These are phyloP conservation scores for Akanthomyces dipterigenus DNA, from an alignment of 2,329 filamentous ascomycete genomes.

Conservation along the genomic window DNA sequence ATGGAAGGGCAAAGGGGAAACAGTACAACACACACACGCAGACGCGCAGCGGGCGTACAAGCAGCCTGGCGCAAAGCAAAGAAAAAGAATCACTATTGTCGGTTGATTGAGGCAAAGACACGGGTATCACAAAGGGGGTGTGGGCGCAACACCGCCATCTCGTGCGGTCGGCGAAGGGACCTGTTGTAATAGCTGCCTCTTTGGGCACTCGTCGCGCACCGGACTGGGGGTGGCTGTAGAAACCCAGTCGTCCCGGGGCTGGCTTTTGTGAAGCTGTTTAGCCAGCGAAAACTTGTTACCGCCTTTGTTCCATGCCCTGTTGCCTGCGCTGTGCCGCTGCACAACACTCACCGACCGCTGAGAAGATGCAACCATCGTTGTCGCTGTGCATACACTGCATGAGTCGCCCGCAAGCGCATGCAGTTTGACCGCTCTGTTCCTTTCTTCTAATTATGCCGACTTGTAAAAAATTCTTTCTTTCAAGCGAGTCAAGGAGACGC, in stretches of 20 bases:
- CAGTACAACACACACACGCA: not conserved
- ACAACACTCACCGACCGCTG: not conserved
- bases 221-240: not conserved
- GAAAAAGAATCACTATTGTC: not conserved
- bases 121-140: not conserved
- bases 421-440: constrained; percentile 2
- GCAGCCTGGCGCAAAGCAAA: not conserved
- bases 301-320: not conserved
- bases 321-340: not conserved
- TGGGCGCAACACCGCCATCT: not conserved
- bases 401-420: not conserved
- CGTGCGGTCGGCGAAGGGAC: not conserved
- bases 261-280: not conserved
- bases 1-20: not conserved
- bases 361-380: not conserved
- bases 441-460: not conserved
- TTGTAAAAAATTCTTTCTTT: not conserved
- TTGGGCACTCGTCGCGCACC: not conserved
- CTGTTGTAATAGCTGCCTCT: not conserved
- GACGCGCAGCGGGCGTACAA: not conserved
- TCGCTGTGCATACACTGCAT: not conserved
- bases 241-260: not conserved
- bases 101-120: constrained; percentile 1
- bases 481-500: not conserved
- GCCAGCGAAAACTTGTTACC: constrained; percentile 3